A percentile compares a stretch with the other conserved stretches of the same genome.
phyloP scores from a whole-genome alignment of 1,284 basidiomycete genomes.

The Somion occarium region DNA sequence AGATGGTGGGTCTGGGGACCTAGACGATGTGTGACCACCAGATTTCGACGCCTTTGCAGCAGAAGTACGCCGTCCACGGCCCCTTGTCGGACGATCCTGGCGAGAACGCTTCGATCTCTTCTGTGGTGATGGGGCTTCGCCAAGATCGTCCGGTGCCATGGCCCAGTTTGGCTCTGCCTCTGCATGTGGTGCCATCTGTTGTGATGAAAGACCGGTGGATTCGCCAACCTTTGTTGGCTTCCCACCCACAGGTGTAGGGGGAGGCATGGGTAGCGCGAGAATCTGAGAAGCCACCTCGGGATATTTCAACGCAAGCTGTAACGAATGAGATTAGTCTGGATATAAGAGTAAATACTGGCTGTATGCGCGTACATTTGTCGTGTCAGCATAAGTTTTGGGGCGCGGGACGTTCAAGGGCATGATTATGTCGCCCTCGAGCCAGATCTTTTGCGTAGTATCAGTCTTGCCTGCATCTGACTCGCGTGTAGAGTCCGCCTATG shows the following conservation, averaged over 20 bases:
- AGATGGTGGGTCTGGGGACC: too few species aligned
- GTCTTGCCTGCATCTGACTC: too few species aligned
- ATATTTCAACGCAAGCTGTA: constrained; percentile 15
- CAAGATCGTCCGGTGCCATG: constrained; percentile 14
- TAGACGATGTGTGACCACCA: too few species aligned
- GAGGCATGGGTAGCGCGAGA: constrained; percentile 16
- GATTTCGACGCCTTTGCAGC: too few species aligned
- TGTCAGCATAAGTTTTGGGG: constrained; percentile 23
- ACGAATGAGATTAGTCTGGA: neutral
- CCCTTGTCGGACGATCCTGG: neutral
- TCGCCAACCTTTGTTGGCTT: neutral
- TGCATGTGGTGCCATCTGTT: constrained; percentile 11
- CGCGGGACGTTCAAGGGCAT: constrained; percentile 14
- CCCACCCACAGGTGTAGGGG: neutral
- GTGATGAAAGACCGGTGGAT: neutral
- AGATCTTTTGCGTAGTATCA: constrained; percentile 5
- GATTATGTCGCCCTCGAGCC: constrained; percentile 12
- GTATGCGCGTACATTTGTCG: constrained; percentile 20
- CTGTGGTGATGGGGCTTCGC: neutral
- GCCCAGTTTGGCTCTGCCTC: constrained; percentile 22
- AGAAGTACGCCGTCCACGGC: too few species aligned
- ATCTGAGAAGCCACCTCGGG: constrained; percentile 14
- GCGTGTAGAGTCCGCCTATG: too few species aligned
- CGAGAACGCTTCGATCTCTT: neutral
- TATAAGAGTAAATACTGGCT: neutral